Evolutionary conservation across 768 basidiomycete genomes (phyloP).

Genomic region (Stropharia rugosoannulata): DNA sequence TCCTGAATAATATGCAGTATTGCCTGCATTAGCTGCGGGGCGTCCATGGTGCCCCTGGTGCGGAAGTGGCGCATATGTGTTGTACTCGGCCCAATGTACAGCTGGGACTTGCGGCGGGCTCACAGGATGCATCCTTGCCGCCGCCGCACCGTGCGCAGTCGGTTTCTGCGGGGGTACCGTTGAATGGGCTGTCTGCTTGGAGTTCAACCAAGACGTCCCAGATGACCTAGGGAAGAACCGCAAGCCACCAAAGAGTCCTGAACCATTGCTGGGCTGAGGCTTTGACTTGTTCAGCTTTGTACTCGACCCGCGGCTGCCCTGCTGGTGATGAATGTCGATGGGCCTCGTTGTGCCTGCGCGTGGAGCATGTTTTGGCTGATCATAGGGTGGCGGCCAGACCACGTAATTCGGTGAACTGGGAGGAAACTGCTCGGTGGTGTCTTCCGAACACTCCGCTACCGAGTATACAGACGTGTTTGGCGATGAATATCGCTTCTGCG

Average conservation of each 20-base stretch:
- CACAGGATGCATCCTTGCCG: conserved; percentile 4
- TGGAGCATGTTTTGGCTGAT: conserved; percentile 3
- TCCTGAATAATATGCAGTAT: conserved; percentile 3
- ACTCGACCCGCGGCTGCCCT: neutral
- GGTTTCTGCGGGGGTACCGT: neutral
- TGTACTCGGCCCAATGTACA: conserved; percentile 6
- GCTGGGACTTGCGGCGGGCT: conserved; percentile 6
- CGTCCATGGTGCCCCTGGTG: neutral
- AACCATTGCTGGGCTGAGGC: conserved; percentile 5
- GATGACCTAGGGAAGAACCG: conserved; percentile 25
- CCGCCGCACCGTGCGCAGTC: neutral
- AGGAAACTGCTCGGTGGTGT: conserved; percentile 9
- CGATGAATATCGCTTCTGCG: conserved; percentile 22
- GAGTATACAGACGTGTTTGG: conserved; percentile 26
- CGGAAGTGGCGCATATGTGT: neutral
- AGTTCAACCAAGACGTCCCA: conserved; percentile 24
- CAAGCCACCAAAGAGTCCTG: conserved; percentile 20
- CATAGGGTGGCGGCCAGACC: conserved; percentile 4
- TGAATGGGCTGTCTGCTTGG: conserved; percentile 12
- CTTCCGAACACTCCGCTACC: conserved; percentile 13
- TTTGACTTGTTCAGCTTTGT: conserved; percentile 10
- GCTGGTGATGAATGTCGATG: conserved; percentile 14
- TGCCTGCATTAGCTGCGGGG: neutral
- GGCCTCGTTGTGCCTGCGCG: conserved; percentile 9
- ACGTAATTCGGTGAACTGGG: conserved; percentile 15